Conservation (phyloP, 768 basidiomycete species). For the Lanmaoa rubissima region DNA sequence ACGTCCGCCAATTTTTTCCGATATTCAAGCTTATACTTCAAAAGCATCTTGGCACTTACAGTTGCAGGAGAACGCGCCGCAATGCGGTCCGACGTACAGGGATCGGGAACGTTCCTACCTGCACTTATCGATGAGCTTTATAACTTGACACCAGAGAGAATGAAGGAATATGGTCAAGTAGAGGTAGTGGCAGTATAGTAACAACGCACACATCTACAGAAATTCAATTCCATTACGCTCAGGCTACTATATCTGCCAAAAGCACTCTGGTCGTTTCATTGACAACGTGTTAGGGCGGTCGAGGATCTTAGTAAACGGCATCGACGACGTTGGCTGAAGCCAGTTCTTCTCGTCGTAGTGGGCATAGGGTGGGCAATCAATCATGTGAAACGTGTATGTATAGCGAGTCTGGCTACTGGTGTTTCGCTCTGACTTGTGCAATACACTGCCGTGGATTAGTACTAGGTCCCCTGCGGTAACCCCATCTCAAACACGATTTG, state of each 20-base stretch:
- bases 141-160: conserved; percentile 37
- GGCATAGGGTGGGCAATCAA: conserved; percentile 69
- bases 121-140: conserved; percentile 65
- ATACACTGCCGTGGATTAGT: conserved; percentile 87
- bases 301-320: conserved; percentile 76
- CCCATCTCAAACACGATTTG: not conserved
- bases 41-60: conserved; percentile 54
- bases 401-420: conserved; percentile 75
- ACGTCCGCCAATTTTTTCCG: conserved; percentile 20
- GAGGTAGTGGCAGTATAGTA: conserved; percentile 15
- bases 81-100: conserved; percentile 48
- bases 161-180: conserved; percentile 32
- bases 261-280: not conserved
- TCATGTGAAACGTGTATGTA: conserved; percentile 97
- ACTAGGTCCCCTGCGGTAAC: conserved; percentile 72
- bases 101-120: conserved; percentile 63
- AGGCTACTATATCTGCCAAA: not conserved
- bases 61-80: conserved; percentile 63
- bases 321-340: conserved; percentile 82
- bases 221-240: not conserved
- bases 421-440: conserved; percentile 92
- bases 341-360: conserved; percentile 90
- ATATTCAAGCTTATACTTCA: conserved; percentile 4
- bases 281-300: conserved; percentile 19
- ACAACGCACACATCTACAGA: not conserved